These are phyloP conservation scores for Cercophora newfieldiana DNA, from an alignment of 495 filamentous ascomycete genomes.

Conservation along the genomic window DNA sequence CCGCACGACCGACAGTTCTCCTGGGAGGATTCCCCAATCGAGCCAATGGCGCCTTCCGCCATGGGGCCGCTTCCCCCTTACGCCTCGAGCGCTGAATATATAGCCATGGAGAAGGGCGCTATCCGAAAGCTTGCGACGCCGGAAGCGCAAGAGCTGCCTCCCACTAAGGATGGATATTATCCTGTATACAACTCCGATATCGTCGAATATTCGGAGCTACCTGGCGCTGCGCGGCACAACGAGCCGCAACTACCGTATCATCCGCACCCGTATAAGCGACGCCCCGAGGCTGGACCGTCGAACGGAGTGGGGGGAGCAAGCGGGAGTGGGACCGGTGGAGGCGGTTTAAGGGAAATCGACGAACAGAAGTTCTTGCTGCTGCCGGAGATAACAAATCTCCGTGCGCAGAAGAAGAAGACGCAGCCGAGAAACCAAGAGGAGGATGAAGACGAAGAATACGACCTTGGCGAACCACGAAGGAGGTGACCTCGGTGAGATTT, in stretches of 20 bases:
- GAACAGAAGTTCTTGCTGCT: conserved; percentile 38
- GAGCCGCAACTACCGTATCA: conserved; percentile 29
- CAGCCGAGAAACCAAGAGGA: conserved; percentile 2
- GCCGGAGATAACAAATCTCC: conserved; percentile 25
- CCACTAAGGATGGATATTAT: conserved; percentile 39
- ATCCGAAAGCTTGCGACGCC: conserved; percentile 34
- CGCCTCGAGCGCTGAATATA: conserved; percentile 31
- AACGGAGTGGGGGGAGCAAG: background rate
- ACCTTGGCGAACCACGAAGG: conserved; percentile 13
- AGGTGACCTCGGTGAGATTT: conserved; percentile 3
- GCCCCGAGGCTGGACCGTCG: conserved; percentile 16
- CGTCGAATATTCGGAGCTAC: conserved; percentile 33
- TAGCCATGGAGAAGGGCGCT: conserved; percentile 36
- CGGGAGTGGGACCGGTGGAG: conserved; percentile 1
- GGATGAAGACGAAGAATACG: conserved; percentile 14
- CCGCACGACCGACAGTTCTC: conserved; percentile 24
- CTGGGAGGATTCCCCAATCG: conserved; percentile 24
- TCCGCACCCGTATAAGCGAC: conserved; percentile 20
- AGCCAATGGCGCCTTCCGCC: conserved; percentile 17
- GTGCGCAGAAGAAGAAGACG: conserved; percentile 26
- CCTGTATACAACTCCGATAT: conserved; percentile 20
- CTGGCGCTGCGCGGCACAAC: conserved; percentile 25
- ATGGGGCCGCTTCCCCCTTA: conserved; percentile 36
- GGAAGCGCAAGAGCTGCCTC: conserved; percentile 35
- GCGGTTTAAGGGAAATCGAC: conserved; percentile 26